These are phyloP conservation scores for Metschnikowia noctiluminum DNA, from an alignment of 805 yeast genomes.

Conservation along the genomic window DNA sequence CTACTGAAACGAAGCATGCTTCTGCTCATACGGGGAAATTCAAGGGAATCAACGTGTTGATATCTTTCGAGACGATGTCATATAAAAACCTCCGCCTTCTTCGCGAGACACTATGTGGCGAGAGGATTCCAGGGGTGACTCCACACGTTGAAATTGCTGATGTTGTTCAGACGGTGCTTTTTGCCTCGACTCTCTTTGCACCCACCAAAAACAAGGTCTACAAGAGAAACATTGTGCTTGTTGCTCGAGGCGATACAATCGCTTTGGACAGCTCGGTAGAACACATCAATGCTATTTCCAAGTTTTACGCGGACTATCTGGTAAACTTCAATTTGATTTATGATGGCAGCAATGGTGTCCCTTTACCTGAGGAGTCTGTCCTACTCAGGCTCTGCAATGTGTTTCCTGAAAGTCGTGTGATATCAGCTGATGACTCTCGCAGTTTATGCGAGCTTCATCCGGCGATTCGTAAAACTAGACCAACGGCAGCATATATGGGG, in stretches of 20 bases:
- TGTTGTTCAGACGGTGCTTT: slow-evolving; percentile 28
- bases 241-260: slow-evolving; percentile 22
- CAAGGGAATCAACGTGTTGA: slow-evolving; percentile 15
- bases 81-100: slow-evolving; percentile 18
- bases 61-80: slow-evolving; percentile 21
- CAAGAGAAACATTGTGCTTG: slow-evolving; percentile 34
- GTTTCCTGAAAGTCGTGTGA: slow-evolving; percentile 3
- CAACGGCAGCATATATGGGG: slow-evolving; percentile 47
- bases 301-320: slow-evolving; percentile 8
- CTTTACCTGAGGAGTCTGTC: background rate
- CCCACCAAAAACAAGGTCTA: slow-evolving; percentile 30
- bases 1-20: slow-evolving; percentile 17
- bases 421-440: slow-evolving; percentile 5
- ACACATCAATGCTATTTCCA: slow-evolving; percentile 7
- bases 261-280: slow-evolving; percentile 4
- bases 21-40: slow-evolving; percentile 14
- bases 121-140: slow-evolving; percentile 10
- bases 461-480: slow-evolving; percentile 40
- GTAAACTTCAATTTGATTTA: slow-evolving; percentile 11
- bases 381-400: background rate
- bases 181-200: slow-evolving; percentile 34
- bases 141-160: slow-evolving; percentile 14
- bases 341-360: background rate
- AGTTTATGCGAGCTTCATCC: slow-evolving; percentile 15
- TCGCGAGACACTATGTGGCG: background rate